phyloP scores from a whole-genome alignment of 768 basidiomycete species.

The Kwoniella bestiolae region DNA sequence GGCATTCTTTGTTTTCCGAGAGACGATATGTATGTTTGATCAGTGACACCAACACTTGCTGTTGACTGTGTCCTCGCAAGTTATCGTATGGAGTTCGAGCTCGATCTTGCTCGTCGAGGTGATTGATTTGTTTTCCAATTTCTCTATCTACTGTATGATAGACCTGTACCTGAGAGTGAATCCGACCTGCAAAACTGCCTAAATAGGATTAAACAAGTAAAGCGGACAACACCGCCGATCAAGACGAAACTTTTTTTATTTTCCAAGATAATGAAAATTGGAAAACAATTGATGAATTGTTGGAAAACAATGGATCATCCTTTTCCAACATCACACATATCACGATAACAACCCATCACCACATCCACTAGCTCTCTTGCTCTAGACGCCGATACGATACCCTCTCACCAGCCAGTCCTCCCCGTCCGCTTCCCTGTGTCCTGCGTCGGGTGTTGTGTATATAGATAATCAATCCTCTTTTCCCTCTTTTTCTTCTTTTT shows the following conservation, averaged over 20 bases:
- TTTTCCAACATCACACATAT: constrained; percentile 3
- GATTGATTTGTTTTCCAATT: constrained; percentile 1
- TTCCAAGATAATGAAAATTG: neutral
- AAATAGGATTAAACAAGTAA: neutral
- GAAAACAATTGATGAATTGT: neutral
- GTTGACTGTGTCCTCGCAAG: too few relatives aligned
- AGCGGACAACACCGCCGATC: neutral
- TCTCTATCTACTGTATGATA: neutral
- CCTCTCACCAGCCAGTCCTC: neutral
- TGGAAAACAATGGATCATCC: neutral
- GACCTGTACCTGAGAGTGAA: neutral
- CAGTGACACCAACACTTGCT: too few relatives aligned
- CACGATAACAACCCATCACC: neutral
- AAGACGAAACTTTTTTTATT: constrained; percentile 1
- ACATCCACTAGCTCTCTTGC: neutral
- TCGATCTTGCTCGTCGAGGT: too few relatives aligned
- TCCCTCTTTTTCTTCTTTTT: constrained; percentile 1
- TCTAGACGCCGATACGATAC: neutral
- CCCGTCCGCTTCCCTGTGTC: neutral
- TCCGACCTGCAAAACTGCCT: neutral
- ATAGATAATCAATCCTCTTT: neutral
- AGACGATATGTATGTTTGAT: too few relatives aligned
- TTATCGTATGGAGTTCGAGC: too few relatives aligned
- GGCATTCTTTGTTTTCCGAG: too few relatives aligned
- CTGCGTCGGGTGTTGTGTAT: neutral